Conservation (phyloP, 148 eudicot genomes). For the Silene conica region DNA sequence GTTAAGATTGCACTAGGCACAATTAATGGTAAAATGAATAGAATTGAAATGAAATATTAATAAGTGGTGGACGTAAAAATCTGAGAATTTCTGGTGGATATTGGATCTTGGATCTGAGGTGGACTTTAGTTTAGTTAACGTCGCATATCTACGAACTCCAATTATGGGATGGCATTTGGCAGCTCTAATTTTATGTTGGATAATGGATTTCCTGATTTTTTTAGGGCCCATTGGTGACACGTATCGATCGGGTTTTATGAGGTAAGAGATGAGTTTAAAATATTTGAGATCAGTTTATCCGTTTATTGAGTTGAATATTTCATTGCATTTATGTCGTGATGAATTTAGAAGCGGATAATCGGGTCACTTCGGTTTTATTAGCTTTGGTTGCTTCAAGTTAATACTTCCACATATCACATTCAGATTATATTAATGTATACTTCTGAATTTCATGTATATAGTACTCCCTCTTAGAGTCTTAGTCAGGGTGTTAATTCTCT, state of each 20-base stretch:
- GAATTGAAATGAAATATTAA: constrained; percentile 21
- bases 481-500: no score
- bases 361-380: no score
- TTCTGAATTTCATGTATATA: no score
- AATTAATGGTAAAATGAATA: background rate
- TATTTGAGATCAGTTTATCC: no score
- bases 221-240: constrained; percentile 1
- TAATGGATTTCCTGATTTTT: constrained; percentile 43
- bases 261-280: background rate
- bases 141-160: constrained; percentile 48
- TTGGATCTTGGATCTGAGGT: constrained; percentile 34
- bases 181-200: constrained; percentile 30
- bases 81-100: constrained; percentile 27
- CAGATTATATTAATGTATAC: no score
- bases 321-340: no score
- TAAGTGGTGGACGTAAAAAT: constrained; percentile 20
- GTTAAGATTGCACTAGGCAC: background rate
- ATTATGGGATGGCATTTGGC: constrained; percentile 42
- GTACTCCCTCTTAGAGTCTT: no score
- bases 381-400: no score
- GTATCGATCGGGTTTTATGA: background rate
- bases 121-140: constrained; percentile 31
- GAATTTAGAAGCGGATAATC: no score
- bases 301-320: no score
- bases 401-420: no score